Conservation (phyloP, 768 basidiomycete species). For the Mrakia gelida region DNA sequence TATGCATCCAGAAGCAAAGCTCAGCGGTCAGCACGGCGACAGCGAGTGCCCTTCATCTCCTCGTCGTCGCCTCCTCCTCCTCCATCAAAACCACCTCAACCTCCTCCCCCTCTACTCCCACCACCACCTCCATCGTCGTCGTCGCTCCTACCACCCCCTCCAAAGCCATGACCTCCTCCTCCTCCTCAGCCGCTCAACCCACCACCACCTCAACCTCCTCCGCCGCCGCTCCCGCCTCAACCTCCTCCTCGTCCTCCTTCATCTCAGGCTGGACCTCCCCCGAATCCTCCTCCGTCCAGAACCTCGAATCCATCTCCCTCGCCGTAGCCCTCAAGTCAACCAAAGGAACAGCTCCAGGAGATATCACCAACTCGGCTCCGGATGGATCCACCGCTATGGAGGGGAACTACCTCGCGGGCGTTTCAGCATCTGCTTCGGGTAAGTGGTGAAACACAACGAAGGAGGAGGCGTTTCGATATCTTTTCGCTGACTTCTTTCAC, state of each 20-base stretch:
- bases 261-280: constrained; percentile 3
- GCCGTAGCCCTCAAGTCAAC: background rate
- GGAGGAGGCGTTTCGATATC: background rate
- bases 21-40: background rate
- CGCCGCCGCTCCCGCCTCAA: background rate
- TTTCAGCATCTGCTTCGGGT: background rate
- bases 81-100: background rate
- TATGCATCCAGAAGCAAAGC: background rate
- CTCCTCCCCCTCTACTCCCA: background rate
- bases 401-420: constrained; percentile 8
- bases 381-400: constrained; percentile 21
- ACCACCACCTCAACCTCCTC: constrained; percentile 2
- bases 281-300: background rate
- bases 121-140: background rate
- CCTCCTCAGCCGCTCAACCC: background rate
- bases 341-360: constrained; percentile 20
- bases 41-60: background rate
- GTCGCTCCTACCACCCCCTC: constrained; percentile 2
- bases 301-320: constrained; percentile 19
- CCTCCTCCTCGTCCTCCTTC: background rate
- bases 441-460: background rate
- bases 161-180: background rate
- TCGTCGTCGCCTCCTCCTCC: background rate
- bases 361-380: background rate
- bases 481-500: background rate